phyloP scores from a whole-genome alignment of 2,329 filamentous ascomycete genomes.

The Pseudodiploospora longispora region DNA sequence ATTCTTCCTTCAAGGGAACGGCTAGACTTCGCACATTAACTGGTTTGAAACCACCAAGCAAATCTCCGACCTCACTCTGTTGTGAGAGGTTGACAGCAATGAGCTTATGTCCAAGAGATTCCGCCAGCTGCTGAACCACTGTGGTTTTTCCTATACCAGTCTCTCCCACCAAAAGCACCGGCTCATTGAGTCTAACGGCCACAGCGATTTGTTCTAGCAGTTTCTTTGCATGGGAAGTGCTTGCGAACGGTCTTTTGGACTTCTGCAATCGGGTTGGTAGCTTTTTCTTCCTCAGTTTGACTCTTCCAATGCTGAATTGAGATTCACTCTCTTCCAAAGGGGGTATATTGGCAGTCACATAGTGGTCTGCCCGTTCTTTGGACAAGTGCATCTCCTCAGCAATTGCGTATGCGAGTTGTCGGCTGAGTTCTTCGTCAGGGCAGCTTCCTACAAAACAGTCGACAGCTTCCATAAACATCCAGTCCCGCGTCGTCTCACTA shows the following conservation, averaged over 20 bases:
- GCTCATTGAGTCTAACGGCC: constrained; percentile 76
- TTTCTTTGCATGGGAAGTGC: constrained; percentile 74
- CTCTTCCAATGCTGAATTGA: constrained; percentile 58
- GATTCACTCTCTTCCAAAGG: constrained; percentile 53
- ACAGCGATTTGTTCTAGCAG: constrained; percentile 83
- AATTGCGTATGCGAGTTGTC: constrained; percentile 57
- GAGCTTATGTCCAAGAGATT: constrained; percentile 74
- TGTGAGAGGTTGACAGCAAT: constrained; percentile 94
- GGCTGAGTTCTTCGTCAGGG: constrained; percentile 54
- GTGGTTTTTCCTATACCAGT: constrained; percentile 98
- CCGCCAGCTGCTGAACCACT: constrained; percentile 84
- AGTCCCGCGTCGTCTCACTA: constrained; percentile 63
- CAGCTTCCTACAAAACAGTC: constrained; percentile 87
- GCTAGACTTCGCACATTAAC: constrained; percentile 84
- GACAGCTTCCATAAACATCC: constrained; percentile 87
- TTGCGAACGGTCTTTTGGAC: constrained; percentile 68
- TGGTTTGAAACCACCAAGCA: constrained; percentile 93
- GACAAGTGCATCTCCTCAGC: constrained; percentile 84
- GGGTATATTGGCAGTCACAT: constrained; percentile 65
- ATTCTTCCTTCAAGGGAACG: constrained; percentile 86
- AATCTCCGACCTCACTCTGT: constrained; percentile 93
- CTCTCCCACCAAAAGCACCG: constrained; percentile 91
- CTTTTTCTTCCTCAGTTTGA: constrained; percentile 51
- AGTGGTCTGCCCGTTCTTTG: constrained; percentile 70
- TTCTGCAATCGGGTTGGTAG: constrained; percentile 39